phyloP scores from a whole-genome alignment of 345 rosid species.

The Erucastrum elatum region DNA sequence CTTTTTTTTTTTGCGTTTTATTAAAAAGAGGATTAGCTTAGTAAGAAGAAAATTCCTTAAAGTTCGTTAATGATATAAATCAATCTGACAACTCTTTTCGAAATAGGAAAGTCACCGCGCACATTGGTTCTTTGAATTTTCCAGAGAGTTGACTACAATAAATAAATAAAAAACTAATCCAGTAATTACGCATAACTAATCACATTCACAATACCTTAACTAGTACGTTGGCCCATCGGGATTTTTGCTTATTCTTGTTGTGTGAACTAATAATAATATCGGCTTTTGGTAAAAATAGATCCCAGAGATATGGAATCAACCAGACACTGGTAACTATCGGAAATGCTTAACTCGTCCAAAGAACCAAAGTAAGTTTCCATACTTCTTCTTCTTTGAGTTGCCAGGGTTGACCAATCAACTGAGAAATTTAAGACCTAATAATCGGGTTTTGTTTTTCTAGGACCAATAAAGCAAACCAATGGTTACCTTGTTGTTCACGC shows the following conservation, averaged over 20 bases:
- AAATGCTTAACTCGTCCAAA: slow-evolving; percentile 51
- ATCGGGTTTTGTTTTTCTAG: background rate
- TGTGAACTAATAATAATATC: background rate
- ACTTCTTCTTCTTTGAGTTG: background rate
- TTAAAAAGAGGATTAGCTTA: slow-evolving; percentile 15
- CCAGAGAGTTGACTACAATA: slow-evolving; percentile 29
- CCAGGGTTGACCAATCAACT: too few species aligned
- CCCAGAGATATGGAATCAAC: slow-evolving; percentile 59
- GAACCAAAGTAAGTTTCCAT: slow-evolving; percentile 43
- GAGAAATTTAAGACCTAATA: background rate
- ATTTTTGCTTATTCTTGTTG: background rate
- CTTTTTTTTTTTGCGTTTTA: background rate
- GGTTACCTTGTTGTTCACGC: slow-evolving; percentile 71
- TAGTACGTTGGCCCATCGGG: background rate
- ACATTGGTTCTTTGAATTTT: slow-evolving; percentile 25
- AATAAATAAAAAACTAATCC: slow-evolving; percentile 12
- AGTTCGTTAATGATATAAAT: slow-evolving; percentile 13
- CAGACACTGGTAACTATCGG: slow-evolving; percentile 38
- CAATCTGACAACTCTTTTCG: background rate
- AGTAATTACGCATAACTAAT: slow-evolving; percentile 1
- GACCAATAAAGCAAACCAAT: slow-evolving; percentile 36
- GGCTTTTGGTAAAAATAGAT: slow-evolving; percentile 33
- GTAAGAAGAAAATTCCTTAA: background rate
- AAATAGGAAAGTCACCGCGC: slow-evolving; percentile 23
- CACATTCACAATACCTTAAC: background rate